Percentiles rank a stretch among this genome's conserved stretches.
phyloP scores from a whole-genome alignment of 2,329 filamentous ascomycete genomes.

The Coniochaeta hoffmannii region DNA sequence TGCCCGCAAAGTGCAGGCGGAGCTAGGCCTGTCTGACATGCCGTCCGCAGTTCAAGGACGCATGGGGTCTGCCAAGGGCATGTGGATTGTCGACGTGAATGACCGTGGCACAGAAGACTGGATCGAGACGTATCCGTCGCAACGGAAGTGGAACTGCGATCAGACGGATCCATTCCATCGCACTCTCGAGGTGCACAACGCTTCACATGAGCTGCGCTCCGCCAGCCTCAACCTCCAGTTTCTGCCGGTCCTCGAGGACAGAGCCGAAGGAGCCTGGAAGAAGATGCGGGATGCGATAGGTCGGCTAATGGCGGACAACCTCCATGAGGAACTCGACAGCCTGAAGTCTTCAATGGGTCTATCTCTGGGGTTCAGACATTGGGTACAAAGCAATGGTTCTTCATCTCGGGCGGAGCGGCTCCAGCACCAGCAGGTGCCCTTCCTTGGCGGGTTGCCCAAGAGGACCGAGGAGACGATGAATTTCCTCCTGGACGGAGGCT shows the following conservation, averaged over 20 bases:
- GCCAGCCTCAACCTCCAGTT: constrained; percentile 61
- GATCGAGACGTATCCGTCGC: constrained; percentile 61
- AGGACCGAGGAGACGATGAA: constrained; percentile 42
- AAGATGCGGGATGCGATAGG: constrained; percentile 41
- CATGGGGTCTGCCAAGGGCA: constrained; percentile 65
- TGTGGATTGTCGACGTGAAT: constrained; percentile 58
- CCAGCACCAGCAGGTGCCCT: constrained; percentile 30
- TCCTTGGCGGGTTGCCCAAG: constrained; percentile 42
- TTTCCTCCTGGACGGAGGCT: constrained; percentile 52
- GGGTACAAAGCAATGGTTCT: constrained; percentile 35
- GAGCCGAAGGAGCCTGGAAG: constrained; percentile 37
- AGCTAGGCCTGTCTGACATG: constrained; percentile 41
- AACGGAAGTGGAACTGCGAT: constrained; percentile 58
- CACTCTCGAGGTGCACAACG: constrained; percentile 57
- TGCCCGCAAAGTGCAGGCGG: constrained; percentile 41
- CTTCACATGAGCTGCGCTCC: constrained; percentile 36
- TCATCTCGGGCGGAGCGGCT: constrained; percentile 27
- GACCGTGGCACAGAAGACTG: constrained; percentile 41
- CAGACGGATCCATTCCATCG: constrained; percentile 41
- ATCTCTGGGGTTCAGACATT: constrained; percentile 43
- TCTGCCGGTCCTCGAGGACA: constrained; percentile 58
- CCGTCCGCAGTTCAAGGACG: constrained; percentile 63
- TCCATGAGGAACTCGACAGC: constrained; percentile 43
- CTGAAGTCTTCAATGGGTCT: constrained; percentile 43
- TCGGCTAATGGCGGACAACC: constrained; percentile 37